Evolutionary conservation across 23 red algal genomes (phyloP), one percentile per base, ranked within the genome.

Genomic region (Gracilaria vermiculophylla): DNA sequence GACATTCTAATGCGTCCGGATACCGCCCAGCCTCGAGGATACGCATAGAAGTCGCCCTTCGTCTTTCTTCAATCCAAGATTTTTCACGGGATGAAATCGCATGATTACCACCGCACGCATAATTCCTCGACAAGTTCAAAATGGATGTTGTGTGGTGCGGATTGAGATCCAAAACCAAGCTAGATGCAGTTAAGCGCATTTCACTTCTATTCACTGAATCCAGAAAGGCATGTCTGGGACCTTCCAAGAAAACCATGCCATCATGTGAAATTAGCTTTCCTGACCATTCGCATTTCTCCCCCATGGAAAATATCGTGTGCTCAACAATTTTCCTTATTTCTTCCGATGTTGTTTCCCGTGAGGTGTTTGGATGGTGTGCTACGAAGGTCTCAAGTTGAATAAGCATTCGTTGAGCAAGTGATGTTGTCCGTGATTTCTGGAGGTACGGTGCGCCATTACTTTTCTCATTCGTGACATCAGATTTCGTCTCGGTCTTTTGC

Each of bases 201-300:
- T 88, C 84, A 33, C 60, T 77, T 20, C 35, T 66, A 62, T 88
- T 76, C 29, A 88, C 67, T 12, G 84, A 58, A 34, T 88, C 84
- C 4, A 88, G 72, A 88, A 88, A 88, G 29, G 69, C 50, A 29
- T 65, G 84, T 33, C 25, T 42, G 12, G 32, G 69, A 5, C 62
- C 35, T 15, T 77, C 42, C 43, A 88, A 36, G 39, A 77, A 76
- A 28, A 49, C 29, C 20, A 44, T 65, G 41, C 53, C 50, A 72
- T 64, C 69, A 47, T 77, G 42, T 57, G 66, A 33, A 29, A 44
- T 16, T 10, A 78, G 16, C 37, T 88, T 88, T 31, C 84, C 84
- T 13, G 66, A 73, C 7, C 77, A 33, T 27, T 77, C 49, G 33
- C 84, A 88, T 29, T 35, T 77, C 19, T 78, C 50, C 29, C 72